Base-by-base conservation (phyloP, 1,284 basidiomycete genomes). In the Austroboletus niveus region DNA sequence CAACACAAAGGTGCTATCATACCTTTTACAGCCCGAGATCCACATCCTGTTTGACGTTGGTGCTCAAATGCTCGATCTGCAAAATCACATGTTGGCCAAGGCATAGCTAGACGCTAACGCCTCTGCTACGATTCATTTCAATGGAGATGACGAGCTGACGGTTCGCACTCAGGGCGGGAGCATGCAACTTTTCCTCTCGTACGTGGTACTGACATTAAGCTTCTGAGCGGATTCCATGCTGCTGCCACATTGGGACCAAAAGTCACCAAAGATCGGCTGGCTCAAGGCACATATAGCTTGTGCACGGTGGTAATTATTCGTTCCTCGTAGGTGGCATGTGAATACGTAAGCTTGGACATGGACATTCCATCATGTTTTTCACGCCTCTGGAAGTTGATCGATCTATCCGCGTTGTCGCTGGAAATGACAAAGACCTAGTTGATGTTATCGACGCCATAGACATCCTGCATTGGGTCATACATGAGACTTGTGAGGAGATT, bases 171-270 rank as follows among this genome's bases (percentile, higher is more conserved):
- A 17, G 17, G 17, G 17, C 17, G 17, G 72, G 0, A 59, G 48
- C 2, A 60, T 63, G 0, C 75, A 79, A 47, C 62, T 17, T 1
- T 60, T 84, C 2, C 44, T 63, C 4, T 69, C 73, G 7, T 82
- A 82, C 81, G 81, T 29, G 81, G 81, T 7, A 82, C 79, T 0
- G 80, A 82, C 57, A 63, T 82, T 15, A 80, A 75, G 42, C 63
- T 82, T 34, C 17, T 17, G 17, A 42, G n/a, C 2, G 53, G 68
- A 20, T 70, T 67, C 43, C 70, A 75, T 6, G 81, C 81, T 17
- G 17, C 17, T 17, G 17, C 17, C 17, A 81, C 79, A 0, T 59
- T 82, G 2, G 81, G 80, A 0, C 75, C 75, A 0, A 79, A 75
- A 42, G 64, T 82, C 3, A 79, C 77, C 0, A 82, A 83, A 47